phyloP scores from a whole-genome alignment of 306 rosid species.

The Fragaria ananassa region DNA sequence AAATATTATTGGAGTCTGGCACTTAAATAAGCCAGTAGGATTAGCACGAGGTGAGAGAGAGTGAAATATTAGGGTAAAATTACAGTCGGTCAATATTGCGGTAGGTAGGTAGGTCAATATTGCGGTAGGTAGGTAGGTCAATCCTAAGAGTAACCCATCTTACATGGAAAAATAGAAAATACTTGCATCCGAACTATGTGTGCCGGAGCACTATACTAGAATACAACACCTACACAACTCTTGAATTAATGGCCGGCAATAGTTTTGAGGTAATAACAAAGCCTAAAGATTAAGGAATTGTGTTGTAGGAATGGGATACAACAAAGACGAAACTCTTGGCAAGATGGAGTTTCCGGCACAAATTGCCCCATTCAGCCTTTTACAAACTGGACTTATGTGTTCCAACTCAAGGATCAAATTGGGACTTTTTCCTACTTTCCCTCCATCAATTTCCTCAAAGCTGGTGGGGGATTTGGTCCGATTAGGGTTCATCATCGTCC shows the following conservation, averaged over 20 bases:
- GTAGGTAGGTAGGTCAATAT: too few species aligned
- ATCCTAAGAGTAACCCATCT: too few species aligned
- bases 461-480: slow-evolving; percentile 58
- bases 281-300: slow-evolving; percentile 1
- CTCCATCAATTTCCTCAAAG: slow-evolving; percentile 59
- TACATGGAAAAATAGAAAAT: too few species aligned
- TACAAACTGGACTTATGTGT: slow-evolving; percentile 49
- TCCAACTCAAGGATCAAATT: slow-evolving; percentile 62
- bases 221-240: background rate
- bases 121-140: too few species aligned
- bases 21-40: background rate
- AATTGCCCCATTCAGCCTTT: slow-evolving; percentile 57
- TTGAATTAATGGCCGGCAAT: background rate
- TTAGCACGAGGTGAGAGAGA: background rate
- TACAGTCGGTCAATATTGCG: too few species aligned
- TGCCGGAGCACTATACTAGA: too few species aligned
- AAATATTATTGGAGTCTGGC: background rate
- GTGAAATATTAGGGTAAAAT: too few species aligned
- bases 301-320: slow-evolving; percentile 64
- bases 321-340: slow-evolving; percentile 65
- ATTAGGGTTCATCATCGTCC: slow-evolving; percentile 46
- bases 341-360: slow-evolving; percentile 74
- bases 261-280: background rate
- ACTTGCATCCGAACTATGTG: too few species aligned
- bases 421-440: slow-evolving; percentile 67